Conservation (phyloP, 2,329 filamentous ascomycete species). For the Geoglossum cookeanum region DNA sequence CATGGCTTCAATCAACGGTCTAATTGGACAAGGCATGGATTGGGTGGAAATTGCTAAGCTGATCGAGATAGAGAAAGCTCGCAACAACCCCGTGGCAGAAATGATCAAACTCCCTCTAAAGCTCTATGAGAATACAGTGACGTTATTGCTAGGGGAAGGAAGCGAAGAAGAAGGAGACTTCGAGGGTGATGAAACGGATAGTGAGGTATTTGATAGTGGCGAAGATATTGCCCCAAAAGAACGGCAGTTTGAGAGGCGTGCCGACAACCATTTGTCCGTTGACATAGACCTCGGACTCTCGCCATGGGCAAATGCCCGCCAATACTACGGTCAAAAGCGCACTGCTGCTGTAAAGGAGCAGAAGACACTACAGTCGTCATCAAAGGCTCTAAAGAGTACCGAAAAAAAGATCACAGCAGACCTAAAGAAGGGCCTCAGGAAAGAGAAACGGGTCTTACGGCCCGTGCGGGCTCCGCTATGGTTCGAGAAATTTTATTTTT, state of each 20-base stretch:
- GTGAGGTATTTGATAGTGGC: constrained; percentile 40
- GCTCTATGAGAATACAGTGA: constrained; percentile 75
- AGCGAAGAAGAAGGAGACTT: constrained; percentile 43
- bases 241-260: constrained; percentile 16
- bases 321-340: constrained; percentile 83
- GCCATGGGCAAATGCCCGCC: constrained; percentile 74
- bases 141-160: constrained; percentile 56
- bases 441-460: constrained; percentile 74
- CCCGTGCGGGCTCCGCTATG: constrained; percentile 70
- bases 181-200: constrained; percentile 44
- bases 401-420: constrained; percentile 77
- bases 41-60: constrained; percentile 83
- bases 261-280: constrained; percentile 38
- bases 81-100: constrained; percentile 66
- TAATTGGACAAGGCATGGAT: constrained; percentile 91
- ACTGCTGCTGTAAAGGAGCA: constrained; percentile 70
- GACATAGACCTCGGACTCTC: constrained; percentile 71
- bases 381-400: constrained; percentile 69
- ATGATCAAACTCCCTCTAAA: constrained; percentile 78
- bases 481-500: constrained; percentile 97
- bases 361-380: constrained; percentile 66
- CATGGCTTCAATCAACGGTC: constrained; percentile 74
- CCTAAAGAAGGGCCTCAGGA: constrained; percentile 71
- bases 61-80: constrained; percentile 68
- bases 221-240: constrained; percentile 31